Evolutionary conservation across 78 protist species (phyloP), one percentile per base, ranked within the genome.

Genomic region (Acrasis kona): DNA sequence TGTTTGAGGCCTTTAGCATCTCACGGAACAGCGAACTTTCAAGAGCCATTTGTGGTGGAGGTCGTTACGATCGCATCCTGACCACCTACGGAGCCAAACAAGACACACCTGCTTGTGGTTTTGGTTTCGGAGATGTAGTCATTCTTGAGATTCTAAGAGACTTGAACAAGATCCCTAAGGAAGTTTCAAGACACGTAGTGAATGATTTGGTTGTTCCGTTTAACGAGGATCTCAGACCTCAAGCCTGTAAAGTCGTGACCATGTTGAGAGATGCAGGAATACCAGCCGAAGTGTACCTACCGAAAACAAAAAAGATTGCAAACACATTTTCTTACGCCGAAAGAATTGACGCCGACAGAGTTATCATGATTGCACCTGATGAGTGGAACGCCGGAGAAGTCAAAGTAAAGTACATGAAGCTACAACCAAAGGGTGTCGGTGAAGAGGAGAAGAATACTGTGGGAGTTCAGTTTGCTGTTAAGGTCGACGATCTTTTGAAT

Each of bases 81-180:
- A 31, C 70, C 7, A 72, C 74, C 35, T 86, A 86, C 35, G 81
- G 81, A 27, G 57, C 77, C 36, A 58, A 76, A 42, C 58, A 71
- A 40, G 39, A 36, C 12, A 3, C 78, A 7, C 87, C 85, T 2
- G 87, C 87, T 30, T 34, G 4, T 57, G 90, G 90, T 37, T 86
- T 86, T 36, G 90, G 90, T 32, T 86, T 86, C 39, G 90, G 90
- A 37, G 90, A 86, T 58, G 81, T 86, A 76, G 90, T 86, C 29
- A 71, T 86, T 73, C 41, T 83, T 38, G 90, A 86, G 75, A 72
- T 86, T 7, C 84, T 86, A 35, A 3, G 1, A 76, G 72, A 31
- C 28, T 80, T 70, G 70, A 36, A 41, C 28, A 37, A 70, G 29
- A 5, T 82, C 31, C 89, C 89, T 2, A 8, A 1, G 6, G 37